Percentiles rank a stretch among this genome's conserved stretches.
Evolutionary conservation across 176 grass and related monocot species (phyloP).

Genomic region (Triticum urartu): DNA sequence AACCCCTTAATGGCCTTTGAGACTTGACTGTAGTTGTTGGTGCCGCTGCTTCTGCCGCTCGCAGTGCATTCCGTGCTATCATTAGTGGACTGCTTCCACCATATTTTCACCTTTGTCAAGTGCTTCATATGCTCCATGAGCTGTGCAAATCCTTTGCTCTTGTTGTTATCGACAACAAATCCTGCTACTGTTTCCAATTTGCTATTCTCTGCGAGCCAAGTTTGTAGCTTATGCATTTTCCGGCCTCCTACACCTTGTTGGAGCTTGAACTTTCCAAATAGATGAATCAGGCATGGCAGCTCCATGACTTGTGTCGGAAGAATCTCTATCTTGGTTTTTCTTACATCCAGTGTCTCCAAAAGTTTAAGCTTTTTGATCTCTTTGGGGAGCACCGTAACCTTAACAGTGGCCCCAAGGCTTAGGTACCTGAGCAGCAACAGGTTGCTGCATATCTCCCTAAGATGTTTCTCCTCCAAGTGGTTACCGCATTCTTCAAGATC

Average conservation of each 20-base stretch:
- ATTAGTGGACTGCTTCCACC: too few species aligned
- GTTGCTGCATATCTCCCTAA: background rate
- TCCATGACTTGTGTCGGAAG: background rate
- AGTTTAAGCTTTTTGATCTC: background rate
- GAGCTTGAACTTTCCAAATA: background rate
- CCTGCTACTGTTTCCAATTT: too few species aligned
- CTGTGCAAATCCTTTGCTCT: too few species aligned
- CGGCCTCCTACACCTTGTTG: background rate
- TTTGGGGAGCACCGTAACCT: background rate
- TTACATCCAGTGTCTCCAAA: constrained; percentile 7
- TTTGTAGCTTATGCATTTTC: background rate
- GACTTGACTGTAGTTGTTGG: too few species aligned
- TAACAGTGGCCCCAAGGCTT: background rate
- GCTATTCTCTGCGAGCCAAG: background rate
- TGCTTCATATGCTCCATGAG: too few species aligned
- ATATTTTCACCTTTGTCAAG: too few species aligned
- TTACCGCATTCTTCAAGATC: background rate
- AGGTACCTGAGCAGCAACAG: constrained; percentile 8
- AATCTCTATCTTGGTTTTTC: background rate
- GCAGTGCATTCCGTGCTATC: too few species aligned
- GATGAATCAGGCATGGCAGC: background rate
- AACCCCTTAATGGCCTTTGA: too few species aligned
- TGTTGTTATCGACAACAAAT: too few species aligned
- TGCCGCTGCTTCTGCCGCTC: too few species aligned
- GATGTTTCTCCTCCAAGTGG: background rate